Evolutionary conservation across 169 alveolate species (phyloP), one percentile per base, ranked within the genome.

Genomic region (Plasmodium inui): DNA sequence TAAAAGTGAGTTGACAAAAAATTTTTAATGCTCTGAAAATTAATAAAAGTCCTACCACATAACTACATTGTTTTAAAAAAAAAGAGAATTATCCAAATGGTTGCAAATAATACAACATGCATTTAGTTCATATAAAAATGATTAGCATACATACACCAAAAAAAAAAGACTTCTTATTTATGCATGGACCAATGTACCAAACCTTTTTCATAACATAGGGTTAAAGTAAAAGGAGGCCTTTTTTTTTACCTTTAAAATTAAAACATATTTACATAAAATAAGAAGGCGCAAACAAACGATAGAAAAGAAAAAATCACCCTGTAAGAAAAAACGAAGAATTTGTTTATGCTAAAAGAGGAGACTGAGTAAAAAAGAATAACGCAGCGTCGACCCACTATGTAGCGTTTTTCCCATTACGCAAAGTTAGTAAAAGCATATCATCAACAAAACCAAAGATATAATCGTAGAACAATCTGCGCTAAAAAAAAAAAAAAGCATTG

Each of bases 361-460:
- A 83, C 44, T 61, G 19, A 83, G 72, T 17, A 57, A 83, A 83
- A 61, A 83, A 61, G 32, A 82, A n/a, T 14, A 61, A 83, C 22
- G 12, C 46, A 34, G 44, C 37, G 72, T 17, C 26, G 30, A 3
- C 44, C 83, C 37, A 74, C 46, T 17, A n/a, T 34, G 37, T 74
- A 74, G 61, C 26, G 44, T 81, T 81, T 26, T 81, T 28, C 70
- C 39, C 37, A 26, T 81, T 53, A 53, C n/a, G 1, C 57, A 81
- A 81, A 81, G 83, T 74, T 74, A 19, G 57, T 37, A 79, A 9
- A 41, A 14, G 14, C 70, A 14, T 41, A 14, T 41, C 53, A 78
- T 41, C 84, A 79, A 41, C 57, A 30, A 79, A 67, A 26, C 37
- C 76, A 67, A 19, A 22, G 61, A 17, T 8, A 22, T 26, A 67